Conservation (phyloP, 2,329 filamentous ascomycete genomes). For the Aspergillus awamori region DNA sequence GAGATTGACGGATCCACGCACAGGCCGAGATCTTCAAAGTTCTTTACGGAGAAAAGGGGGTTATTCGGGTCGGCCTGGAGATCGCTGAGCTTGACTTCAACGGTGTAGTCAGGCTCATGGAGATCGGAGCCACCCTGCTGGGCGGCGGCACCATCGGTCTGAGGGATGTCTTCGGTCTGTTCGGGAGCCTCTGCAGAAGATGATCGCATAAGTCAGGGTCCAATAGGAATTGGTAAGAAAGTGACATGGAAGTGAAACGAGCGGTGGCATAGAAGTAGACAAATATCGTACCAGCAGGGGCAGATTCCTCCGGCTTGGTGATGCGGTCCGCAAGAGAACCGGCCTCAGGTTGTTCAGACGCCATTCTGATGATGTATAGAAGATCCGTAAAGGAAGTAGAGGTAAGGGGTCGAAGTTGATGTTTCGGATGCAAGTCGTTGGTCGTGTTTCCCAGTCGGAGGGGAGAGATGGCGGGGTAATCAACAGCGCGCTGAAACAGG, state of each 20-base stretch:
- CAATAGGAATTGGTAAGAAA: not conserved
- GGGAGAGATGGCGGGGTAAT: constrained; percentile 12
- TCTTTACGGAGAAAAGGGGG: constrained; percentile 80
- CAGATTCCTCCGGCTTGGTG: constrained; percentile 43
- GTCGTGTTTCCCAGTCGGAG: not conserved
- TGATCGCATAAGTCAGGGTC: constrained; percentile 21
- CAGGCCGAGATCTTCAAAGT: constrained; percentile 85
- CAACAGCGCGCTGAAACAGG: not conserved
- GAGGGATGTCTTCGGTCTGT: constrained; percentile 23
- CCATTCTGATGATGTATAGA: constrained; percentile 33
- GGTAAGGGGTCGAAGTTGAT: not conserved
- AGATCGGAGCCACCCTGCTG: constrained; percentile 54
- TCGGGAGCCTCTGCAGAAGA: constrained; percentile 16
- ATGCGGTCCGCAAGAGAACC: constrained; percentile 54
- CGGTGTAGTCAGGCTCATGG: constrained; percentile 77
- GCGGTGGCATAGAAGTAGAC: constrained; percentile 19
- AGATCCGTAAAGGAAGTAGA: constrained; percentile 5
- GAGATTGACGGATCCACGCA: constrained; percentile 51
- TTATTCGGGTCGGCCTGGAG: constrained; percentile 84
- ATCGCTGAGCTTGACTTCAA: constrained; percentile 90
- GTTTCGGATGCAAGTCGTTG: constrained; percentile 4
- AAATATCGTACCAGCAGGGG: constrained; percentile 33
- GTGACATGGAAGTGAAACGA: constrained; percentile 16
- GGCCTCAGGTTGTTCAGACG: constrained; percentile 40
- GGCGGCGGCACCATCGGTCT: constrained; percentile 46